phyloP scores from a whole-genome alignment of 108 stramenopile genomes.

The Cylindrotheca closterium region DNA sequence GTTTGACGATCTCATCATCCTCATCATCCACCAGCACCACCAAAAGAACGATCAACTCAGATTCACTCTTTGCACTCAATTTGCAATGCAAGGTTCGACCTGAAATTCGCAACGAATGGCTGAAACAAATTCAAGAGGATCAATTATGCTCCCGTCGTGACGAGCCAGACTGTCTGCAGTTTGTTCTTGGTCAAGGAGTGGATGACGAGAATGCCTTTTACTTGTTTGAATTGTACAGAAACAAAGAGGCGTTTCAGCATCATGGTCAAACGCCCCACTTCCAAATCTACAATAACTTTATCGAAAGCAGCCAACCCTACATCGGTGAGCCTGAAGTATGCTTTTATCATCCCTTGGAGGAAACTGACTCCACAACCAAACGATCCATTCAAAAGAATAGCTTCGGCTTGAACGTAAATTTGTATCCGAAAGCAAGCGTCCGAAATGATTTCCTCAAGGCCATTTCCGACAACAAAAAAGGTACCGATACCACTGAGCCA shows the following conservation, averaged over 20 bases:
- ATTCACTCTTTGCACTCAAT: conserved; percentile 24
- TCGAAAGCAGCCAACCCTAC: too few relatives aligned
- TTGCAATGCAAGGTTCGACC: conserved; percentile 27
- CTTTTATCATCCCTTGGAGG: too few relatives aligned
- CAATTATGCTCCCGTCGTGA: conserved; percentile 20
- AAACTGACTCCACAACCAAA: conserved; percentile 10
- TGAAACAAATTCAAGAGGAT: conserved; percentile 28
- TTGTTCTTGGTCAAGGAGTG: conserved; percentile 27
- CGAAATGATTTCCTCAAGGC: not conserved
- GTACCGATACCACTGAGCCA: conserved; percentile 30
- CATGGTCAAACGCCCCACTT: conserved; percentile 33
- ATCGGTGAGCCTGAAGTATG: too few relatives aligned
- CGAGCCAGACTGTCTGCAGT: conserved; percentile 41
- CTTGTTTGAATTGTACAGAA: conserved; percentile 42
- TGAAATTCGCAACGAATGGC: conserved; percentile 26
- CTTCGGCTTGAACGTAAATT: not conserved
- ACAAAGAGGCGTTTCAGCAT: conserved; percentile 17
- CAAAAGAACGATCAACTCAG: too few relatives aligned
- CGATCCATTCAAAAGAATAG: not conserved
- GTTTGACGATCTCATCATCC: not conserved
- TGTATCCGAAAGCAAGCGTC: not conserved
- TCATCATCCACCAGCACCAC: too few relatives aligned
- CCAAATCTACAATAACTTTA: conserved; percentile 20
- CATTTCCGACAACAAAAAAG: conserved; percentile 34
- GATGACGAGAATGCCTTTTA: conserved; percentile 29